Evolutionary conservation across 371 early-diverging fungal species (phyloP), one percentile per base, ranked within the genome.

Genomic region (Amoeboaphelidium protococcarum): DNA sequence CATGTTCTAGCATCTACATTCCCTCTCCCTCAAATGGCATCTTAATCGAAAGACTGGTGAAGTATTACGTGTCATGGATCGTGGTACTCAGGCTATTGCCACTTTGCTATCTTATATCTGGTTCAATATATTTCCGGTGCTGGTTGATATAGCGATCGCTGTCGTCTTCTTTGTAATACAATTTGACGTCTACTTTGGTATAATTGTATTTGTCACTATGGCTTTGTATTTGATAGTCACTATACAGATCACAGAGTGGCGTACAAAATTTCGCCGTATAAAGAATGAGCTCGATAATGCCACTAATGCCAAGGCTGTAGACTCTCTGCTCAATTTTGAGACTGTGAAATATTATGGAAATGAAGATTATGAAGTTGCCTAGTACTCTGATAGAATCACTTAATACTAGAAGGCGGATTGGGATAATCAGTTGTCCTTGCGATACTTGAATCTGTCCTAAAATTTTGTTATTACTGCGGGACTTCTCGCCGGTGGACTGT

Each of bases 31-130:
- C 22, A 64, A 78, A n/a, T 91, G 76, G 54, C 90, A 91, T 53
- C 69, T 89, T 47, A 80, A 76, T 47, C 74, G 89, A 46, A 89
- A 90, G 57, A 92, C 94, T 0, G 88, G 89, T n/a, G 88, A 87
- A 52, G 76, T 82, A 22, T 60, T 83, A 40, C 69, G 83, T 6
- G 74, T 80, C 1, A 67, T 78, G 71, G 91, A 94, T 56, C 74
- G 91, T 12, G 94, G 94, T 25, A 80, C 79, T 13, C 64, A 63
- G 23, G 71, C 74, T 24, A 74, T 86, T 20, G 75, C 77, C 2
- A 76, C 78, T 23, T 60, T 94, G 2, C 57, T 94, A 26, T 72
- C 73, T 2, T 79, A 76, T 31, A 61, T 90, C 13, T 58, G 84
- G 3, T 89, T 91, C 62, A 82, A 85, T 53, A 75, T 92, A 44